These are phyloP conservation scores for Leishmania aethiopica DNA, from an alignment of 208 protist species.

Conservation along the genomic window DNA sequence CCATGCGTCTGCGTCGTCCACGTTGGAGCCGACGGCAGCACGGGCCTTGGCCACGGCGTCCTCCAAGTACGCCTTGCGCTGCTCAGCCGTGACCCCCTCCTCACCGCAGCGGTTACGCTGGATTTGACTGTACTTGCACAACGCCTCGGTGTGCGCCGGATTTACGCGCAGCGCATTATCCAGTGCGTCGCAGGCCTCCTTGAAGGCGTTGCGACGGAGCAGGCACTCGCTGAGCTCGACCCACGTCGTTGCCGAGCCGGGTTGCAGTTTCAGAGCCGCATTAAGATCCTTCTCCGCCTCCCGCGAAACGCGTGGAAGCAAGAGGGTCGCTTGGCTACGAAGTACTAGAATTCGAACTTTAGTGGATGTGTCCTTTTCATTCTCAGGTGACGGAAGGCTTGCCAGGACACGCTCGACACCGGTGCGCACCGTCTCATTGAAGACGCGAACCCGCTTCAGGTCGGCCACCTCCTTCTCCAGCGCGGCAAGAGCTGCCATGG, in stretches of 20 bases:
- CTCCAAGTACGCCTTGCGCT: constrained; percentile 47
- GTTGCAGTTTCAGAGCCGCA: constrained; percentile 70
- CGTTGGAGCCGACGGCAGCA: constrained; percentile 50
- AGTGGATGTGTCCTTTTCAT: constrained; percentile 39
- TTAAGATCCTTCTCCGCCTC: constrained; percentile 80
- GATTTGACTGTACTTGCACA: constrained; percentile 85
- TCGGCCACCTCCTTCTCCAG: constrained; percentile 62
- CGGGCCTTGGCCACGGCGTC: constrained; percentile 67
- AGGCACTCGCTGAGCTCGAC: constrained; percentile 80
- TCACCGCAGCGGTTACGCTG: constrained; percentile 77
- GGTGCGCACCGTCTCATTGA: constrained; percentile 45
- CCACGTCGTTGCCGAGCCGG: constrained; percentile 59
- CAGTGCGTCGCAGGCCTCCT: constrained; percentile 78
- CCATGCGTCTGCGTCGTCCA: constrained; percentile 68
- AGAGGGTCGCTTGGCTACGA: constrained; percentile 52
- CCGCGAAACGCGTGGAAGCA: constrained; percentile 73
- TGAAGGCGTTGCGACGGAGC: constrained; percentile 69
- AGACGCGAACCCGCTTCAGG: constrained; percentile 64
- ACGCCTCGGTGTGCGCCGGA: constrained; percentile 44
- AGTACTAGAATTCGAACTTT: constrained; percentile 75
- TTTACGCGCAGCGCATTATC: constrained; percentile 67
- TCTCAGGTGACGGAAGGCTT: constrained; percentile 48
- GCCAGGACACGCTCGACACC: constrained; percentile 58
- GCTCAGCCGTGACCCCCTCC: constrained; percentile 39
- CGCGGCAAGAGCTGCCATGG: constrained; percentile 33